These are phyloP conservation scores for Chrysosporium queenslandicum DNA, from an alignment of 2,329 filamentous ascomycete species.

Conservation along the genomic window DNA sequence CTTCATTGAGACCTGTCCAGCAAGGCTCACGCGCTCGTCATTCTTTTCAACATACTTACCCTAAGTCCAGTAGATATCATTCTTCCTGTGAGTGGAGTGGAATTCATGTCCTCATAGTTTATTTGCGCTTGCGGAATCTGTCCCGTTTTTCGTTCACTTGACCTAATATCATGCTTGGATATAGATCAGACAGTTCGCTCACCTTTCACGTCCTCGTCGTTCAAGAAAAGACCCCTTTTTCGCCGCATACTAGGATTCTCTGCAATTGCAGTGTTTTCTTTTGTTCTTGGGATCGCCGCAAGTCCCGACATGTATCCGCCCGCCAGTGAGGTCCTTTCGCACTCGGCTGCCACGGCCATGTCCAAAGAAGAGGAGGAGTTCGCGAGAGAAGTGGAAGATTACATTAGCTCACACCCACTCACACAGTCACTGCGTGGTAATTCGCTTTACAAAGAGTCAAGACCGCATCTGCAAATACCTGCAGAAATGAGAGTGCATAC, in stretches of 20 bases:
- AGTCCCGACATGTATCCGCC: conserved; percentile 27
- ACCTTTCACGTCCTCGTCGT: conserved; percentile 5
- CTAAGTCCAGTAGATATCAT: conserved; percentile 1
- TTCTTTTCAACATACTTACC: not conserved
- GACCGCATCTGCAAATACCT: conserved; percentile 83
- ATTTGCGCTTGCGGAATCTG: not conserved
- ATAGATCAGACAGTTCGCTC: conserved; percentile 7
- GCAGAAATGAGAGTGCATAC: conserved; percentile 58
- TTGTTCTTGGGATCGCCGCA: conserved; percentile 25
- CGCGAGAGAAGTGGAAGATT: conserved; percentile 54
- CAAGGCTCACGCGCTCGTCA: not conserved
- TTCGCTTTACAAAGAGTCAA: conserved; percentile 59
- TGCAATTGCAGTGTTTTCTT: conserved; percentile 28
- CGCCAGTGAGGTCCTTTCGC: conserved; percentile 43
- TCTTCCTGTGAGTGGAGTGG: conserved; percentile 9
- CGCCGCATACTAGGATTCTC: conserved; percentile 31
- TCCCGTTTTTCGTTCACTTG: not conserved
- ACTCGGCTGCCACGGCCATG: conserved; percentile 61
- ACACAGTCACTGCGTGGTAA: conserved; percentile 57
- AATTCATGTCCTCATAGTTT: not conserved
- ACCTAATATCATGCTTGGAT: not conserved
- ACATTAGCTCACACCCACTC: conserved; percentile 68
- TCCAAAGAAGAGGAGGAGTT: conserved; percentile 50
- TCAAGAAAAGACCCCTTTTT: conserved; percentile 25
- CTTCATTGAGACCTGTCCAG: not conserved